Conservation (phyloP, 805 yeast species). For the Lachancea quebecensis region DNA sequence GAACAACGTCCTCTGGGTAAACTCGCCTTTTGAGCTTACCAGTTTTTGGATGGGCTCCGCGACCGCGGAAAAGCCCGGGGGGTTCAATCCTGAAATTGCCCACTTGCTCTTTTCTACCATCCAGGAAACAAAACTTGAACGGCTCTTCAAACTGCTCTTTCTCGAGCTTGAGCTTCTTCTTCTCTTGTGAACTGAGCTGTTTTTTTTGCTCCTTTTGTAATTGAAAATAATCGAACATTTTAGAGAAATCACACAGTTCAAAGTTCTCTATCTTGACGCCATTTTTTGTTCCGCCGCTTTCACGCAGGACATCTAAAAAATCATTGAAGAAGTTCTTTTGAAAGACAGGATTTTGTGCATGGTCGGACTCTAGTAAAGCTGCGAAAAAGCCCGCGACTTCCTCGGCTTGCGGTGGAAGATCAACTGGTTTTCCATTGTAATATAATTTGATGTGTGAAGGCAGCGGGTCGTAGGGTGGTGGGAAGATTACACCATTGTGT, state of each 20-base stretch:
- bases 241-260: slow-evolving; percentile 66
- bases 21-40: slow-evolving; percentile 87
- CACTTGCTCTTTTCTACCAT: slow-evolving; percentile 85
- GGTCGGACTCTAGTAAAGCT: slow-evolving; percentile 82
- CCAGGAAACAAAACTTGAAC: slow-evolving; percentile 68
- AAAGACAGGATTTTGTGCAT: slow-evolving; percentile 79
- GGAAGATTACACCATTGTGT: slow-evolving; percentile 89
- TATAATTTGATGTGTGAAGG: slow-evolving; percentile 69
- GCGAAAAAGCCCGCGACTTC: slow-evolving; percentile 96
- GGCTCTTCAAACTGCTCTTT: slow-evolving; percentile 73
- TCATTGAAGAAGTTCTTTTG: slow-evolving; percentile 83
- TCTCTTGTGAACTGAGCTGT: slow-evolving; percentile 60
- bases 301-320: slow-evolving; percentile 60
- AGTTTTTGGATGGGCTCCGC: slow-evolving; percentile 95
- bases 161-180: slow-evolving; percentile 63
- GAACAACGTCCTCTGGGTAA: slow-evolving; percentile 78
- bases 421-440: slow-evolving; percentile 72
- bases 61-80: slow-evolving; percentile 91
- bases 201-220: slow-evolving; percentile 65
- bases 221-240: slow-evolving; percentile 69
- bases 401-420: slow-evolving; percentile 75
- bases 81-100: slow-evolving; percentile 95
- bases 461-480: slow-evolving; percentile 84
- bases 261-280: slow-evolving; percentile 48
- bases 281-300: slow-evolving; percentile 55